phyloP scores from a whole-genome alignment of 2,329 filamentous ascomycete genomes.

The Aspergillus sp. region DNA sequence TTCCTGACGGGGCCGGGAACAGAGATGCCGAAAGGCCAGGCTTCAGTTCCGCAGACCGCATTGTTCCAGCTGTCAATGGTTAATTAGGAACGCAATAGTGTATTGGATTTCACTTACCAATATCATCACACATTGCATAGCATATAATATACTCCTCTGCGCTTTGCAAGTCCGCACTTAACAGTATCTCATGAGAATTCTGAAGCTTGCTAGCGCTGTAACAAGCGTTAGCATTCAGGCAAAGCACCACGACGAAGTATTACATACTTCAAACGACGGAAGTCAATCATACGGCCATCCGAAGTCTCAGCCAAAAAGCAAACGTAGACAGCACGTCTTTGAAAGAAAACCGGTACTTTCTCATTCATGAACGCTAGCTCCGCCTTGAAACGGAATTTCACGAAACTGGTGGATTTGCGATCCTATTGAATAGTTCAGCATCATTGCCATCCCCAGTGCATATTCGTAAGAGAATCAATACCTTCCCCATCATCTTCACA shows the following conservation, averaged over 20 bases:
- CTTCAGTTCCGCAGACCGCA: slow-evolving; percentile 47
- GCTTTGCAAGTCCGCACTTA: slow-evolving; percentile 50
- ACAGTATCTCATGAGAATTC: slow-evolving; percentile 54
- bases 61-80: slow-evolving; percentile 46
- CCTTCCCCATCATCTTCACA: slow-evolving; percentile 46
- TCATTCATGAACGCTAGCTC: slow-evolving; percentile 67
- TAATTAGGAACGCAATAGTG: slow-evolving; percentile 4
- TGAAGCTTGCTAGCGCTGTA: slow-evolving; percentile 57
- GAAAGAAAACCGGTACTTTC: slow-evolving; percentile 55
- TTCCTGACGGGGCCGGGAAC: slow-evolving; percentile 30
- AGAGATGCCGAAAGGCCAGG: slow-evolving; percentile 42
- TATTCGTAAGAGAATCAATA: slow-evolving; percentile 29
- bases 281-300: slow-evolving; percentile 63
- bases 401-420: slow-evolving; percentile 34
- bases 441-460: slow-evolving; percentile 2
- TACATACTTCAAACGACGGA: slow-evolving; percentile 51
- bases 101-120: slow-evolving; percentile 45
- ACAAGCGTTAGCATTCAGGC: slow-evolving; percentile 16
- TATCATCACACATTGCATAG: slow-evolving; percentile 75
- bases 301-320: slow-evolving; percentile 69
- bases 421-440: slow-evolving; percentile 20
- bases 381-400: slow-evolving; percentile 57
- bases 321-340: slow-evolving; percentile 57
- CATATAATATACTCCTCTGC: slow-evolving; percentile 56
- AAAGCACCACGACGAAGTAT: not conserved